phyloP scores from a whole-genome alignment of 257 asterid species.

The Solanum pimpinellifolium region DNA sequence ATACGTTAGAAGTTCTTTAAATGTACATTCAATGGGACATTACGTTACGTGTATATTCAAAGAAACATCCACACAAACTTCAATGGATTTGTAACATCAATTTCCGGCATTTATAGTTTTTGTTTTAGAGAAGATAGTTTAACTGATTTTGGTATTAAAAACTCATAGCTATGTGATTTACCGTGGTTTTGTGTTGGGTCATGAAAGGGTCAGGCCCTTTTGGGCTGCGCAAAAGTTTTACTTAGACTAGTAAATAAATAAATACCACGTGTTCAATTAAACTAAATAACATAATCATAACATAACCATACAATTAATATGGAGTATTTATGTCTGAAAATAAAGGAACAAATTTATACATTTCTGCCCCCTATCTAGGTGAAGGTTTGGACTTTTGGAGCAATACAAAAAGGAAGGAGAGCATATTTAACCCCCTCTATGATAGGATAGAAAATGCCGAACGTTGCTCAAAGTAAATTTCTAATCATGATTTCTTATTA shows the following conservation, averaged over 20 bases:
- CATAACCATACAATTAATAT: background rate
- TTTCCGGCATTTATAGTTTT: background rate
- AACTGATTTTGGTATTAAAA: background rate
- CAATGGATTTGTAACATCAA: too few species aligned
- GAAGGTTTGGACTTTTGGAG: background rate
- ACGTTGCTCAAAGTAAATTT: too few species aligned
- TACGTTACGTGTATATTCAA: too few species aligned
- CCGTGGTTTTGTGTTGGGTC: background rate
- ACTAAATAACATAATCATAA: background rate
- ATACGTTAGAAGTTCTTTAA: too few species aligned
- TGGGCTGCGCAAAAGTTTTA: background rate
- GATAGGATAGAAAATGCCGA: too few species aligned
- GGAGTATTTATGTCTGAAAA: background rate
- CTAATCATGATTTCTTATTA: too few species aligned
- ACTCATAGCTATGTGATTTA: background rate
- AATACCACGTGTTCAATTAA: background rate
- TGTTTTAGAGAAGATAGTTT: background rate
- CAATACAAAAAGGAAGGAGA: background rate
- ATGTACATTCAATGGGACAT: too few species aligned
- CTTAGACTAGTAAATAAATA: background rate
- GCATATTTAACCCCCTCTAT: background rate
- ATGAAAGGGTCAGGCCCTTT: background rate
- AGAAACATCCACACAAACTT: too few species aligned
- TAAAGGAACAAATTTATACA: background rate
- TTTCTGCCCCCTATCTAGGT: background rate